Conservation (phyloP, 306 rosid species). For the Citrullus colocynthis region DNA sequence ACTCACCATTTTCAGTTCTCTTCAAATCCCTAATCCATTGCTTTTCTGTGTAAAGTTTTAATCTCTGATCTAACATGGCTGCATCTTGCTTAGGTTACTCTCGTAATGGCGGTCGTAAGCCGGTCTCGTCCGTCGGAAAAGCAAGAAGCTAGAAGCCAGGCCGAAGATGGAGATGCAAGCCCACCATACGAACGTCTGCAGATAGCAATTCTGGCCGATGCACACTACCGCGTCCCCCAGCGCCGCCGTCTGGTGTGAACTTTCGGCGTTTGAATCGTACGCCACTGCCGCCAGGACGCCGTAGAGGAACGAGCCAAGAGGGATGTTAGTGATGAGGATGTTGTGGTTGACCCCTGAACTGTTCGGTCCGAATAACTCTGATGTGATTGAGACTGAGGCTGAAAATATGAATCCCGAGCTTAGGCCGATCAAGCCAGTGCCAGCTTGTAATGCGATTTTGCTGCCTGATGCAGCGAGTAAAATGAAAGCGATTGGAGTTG, state of each 20-base stretch:
- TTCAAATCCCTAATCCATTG: neutral
- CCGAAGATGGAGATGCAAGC: conserved; percentile 47
- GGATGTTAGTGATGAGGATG: conserved; percentile 81
- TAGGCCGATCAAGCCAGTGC: conserved; percentile 72
- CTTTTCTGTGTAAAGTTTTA: neutral
- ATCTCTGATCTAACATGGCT: neutral
- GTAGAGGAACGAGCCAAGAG: conserved; percentile 75
- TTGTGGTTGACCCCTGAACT: conserved; percentile 77
- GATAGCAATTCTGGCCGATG: conserved; percentile 56
- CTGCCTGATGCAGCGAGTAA: conserved; percentile 59
- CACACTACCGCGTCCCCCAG: conserved; percentile 38
- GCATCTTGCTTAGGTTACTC: conserved; percentile 12
- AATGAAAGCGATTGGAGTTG: conserved; percentile 78
- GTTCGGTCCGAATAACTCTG: conserved; percentile 86
- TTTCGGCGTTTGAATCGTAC: conserved; percentile 43
- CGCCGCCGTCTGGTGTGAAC: neutral
- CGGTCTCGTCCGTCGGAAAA: conserved; percentile 45
- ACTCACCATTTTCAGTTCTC: neutral
- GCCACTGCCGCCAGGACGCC: conserved; percentile 66
- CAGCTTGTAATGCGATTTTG: conserved; percentile 27
- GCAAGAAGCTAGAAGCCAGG: conserved; percentile 41
- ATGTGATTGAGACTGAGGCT: conserved; percentile 82
- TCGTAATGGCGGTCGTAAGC: conserved; percentile 39
- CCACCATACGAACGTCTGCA: conserved; percentile 73
- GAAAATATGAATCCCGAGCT: conserved; percentile 93